Evolutionary conservation across 768 basidiomycete species (phyloP), one percentile per base, ranked within the genome.

Genomic region (Polyporus arcularius): DNA sequence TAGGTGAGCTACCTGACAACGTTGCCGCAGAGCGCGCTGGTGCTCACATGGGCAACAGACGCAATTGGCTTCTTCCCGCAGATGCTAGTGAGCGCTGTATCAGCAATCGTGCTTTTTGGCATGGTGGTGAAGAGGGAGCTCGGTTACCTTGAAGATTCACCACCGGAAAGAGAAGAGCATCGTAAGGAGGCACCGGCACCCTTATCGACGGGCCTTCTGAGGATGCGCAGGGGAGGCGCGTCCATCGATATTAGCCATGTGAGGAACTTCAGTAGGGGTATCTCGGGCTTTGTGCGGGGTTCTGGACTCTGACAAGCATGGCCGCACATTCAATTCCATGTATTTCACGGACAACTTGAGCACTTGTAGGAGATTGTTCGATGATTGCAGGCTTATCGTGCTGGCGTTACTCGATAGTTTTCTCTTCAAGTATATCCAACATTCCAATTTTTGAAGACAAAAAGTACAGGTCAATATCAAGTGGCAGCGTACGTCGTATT

Each of bases 51-150:
- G 28, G 16, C 14, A n/a, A 42, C 60, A 84, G 82, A 85, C 64
- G 73, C 73, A 47, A 83, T 86, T 49, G 85, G 83, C 2, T 83
- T 79, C 68, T 85, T 86, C 67, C 82, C 84, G 5, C 84, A 86
- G 67, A 84, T 85, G 80, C 72, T 83, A 28, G 69, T 81, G 31
- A 69, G 75, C n/a, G 74, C 75, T 8, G 67, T 76, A 1, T 79
- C 78, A 10, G 73, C 74, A 15, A 70, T 82, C 31, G 55, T 69
- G n/a, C 71, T 85, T 1, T 71, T 84, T 30, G 69, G 79, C 35
- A 75, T 77, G 14, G 60, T 82, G 26, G 74, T 77, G 14, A 71
- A 74, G n/a, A 77, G 76, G 38, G 83, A 83, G 50, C 64, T 73
- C 26, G 31, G 59, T n/a, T 39, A 54, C 10, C n/a, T 55, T 11